Evolutionary conservation across 2,329 filamentous ascomycete genomes (phyloP).

Genomic region (Gliomastix tumulicola): DNA sequence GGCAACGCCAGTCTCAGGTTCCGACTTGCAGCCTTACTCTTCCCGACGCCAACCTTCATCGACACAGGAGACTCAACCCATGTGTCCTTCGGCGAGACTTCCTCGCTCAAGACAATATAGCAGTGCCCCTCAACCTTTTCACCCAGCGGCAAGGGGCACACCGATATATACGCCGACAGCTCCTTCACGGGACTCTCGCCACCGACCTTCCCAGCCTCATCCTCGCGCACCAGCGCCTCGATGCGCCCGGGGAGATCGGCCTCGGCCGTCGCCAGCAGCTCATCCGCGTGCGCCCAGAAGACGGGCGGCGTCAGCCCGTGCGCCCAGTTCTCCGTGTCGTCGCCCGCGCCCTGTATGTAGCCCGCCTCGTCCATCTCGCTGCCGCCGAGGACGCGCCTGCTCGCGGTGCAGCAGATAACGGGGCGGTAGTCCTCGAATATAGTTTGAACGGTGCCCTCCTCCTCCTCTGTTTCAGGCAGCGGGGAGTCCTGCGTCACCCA

Average conservation of each 20-base stretch:
- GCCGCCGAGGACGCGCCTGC: constrained; percentile 55
- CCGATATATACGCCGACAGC: constrained; percentile 28
- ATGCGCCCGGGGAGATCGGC: constrained; percentile 51
- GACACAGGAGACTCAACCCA: constrained; percentile 26
- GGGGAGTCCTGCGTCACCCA: constrained; percentile 72
- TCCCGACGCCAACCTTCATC: constrained; percentile 58
- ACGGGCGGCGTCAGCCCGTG: constrained; percentile 66
- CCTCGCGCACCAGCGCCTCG: constrained; percentile 1
- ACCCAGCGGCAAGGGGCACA: constrained; percentile 23
- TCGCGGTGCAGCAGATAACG: constrained; percentile 81
- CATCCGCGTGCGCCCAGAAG: constrained; percentile 68
- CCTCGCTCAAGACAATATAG: constrained; percentile 33
- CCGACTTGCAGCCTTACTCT: constrained; percentile 74
- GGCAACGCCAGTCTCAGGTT: constrained; percentile 68
- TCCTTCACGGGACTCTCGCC: not conserved
- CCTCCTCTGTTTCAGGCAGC: constrained; percentile 20
- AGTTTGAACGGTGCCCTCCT: constrained; percentile 5
- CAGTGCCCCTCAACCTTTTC: constrained; percentile 17
- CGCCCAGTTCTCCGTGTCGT: constrained; percentile 94
- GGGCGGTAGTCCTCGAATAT: constrained; percentile 58
- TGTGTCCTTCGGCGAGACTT: constrained; percentile 32
- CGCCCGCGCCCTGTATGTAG: constrained; percentile 91
- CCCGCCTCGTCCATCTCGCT: constrained; percentile 54
- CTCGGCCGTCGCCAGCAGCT: constrained; percentile 58
- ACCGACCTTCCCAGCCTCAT: constrained; percentile 7